A percentile compares a stretch with the other conserved stretches of the same genome.
phyloP scores from a whole-genome alignment of 768 basidiomycete genomes.

The Exidia glandulosa region DNA sequence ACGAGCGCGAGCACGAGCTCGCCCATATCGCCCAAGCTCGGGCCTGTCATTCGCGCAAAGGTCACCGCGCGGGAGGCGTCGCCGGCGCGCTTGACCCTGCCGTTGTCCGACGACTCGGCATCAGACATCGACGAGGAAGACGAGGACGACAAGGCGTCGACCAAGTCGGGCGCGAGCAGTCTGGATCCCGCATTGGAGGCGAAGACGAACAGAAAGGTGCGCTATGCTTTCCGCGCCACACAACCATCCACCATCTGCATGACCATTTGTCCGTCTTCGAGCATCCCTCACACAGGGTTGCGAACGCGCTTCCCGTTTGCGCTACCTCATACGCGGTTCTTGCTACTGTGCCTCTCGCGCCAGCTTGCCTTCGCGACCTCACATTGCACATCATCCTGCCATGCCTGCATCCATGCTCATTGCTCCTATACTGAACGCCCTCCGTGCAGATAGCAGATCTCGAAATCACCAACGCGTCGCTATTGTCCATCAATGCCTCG shows the following conservation, averaged over 20 bases:
- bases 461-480: slow-evolving; percentile 80
- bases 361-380: not conserved
- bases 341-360: not conserved
- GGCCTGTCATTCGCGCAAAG: not conserved
- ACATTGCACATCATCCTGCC: not conserved
- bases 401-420: not conserved
- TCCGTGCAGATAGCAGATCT: slow-evolving; percentile 71
- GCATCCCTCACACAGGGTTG: not conserved
- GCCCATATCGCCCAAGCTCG: not conserved
- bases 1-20: not conserved
- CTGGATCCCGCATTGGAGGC: slow-evolving; percentile 31
- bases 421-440: too few relatives aligned
- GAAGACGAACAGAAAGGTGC: slow-evolving; percentile 80
- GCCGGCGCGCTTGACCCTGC: slow-evolving; percentile 1
- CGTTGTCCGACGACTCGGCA: slow-evolving; percentile 3
- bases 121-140: not conserved
- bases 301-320: not conserved
- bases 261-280: not conserved
- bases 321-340: not conserved
- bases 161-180: slow-evolving; percentile 41
- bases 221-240: slow-evolving; percentile 5
- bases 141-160: slow-evolving; percentile 24
- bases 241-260: slow-evolving; percentile 1
- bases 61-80: not conserved
- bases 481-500: slow-evolving; percentile 73